These are phyloP conservation scores for Podila minutissima DNA, from an alignment of 192 early-diverging fungal species.

Conservation along the genomic window DNA sequence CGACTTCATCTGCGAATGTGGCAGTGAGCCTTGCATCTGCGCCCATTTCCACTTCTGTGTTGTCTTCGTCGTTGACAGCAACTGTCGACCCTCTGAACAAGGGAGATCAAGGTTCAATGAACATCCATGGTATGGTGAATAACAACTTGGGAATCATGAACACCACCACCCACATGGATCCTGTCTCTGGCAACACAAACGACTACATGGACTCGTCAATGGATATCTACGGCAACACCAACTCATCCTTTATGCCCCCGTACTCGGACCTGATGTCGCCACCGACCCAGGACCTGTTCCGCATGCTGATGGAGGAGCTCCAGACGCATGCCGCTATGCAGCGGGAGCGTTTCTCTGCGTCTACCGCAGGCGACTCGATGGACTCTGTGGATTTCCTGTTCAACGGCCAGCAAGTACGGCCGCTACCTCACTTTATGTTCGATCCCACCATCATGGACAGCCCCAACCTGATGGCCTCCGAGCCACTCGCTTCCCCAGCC, in stretches of 20 bases:
- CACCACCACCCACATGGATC: conserved; percentile 3
- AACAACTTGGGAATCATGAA: conserved; percentile 12
- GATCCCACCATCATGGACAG: conserved; percentile 13
- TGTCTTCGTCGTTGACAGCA: not conserved
- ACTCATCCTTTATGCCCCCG: conserved; percentile 6
- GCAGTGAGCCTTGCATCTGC: not conserved
- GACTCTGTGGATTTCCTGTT: conserved; percentile 43
- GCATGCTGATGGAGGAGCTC: conserved; percentile 40
- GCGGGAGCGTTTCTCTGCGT: conserved; percentile 39
- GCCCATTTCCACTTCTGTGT: not conserved
- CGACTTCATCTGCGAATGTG: not conserved
- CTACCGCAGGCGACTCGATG: conserved; percentile 27
- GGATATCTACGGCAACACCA: conserved; percentile 30
- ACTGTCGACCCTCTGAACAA: not conserved
- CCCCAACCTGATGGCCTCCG: conserved; percentile 21
- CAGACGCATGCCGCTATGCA: conserved; percentile 31
- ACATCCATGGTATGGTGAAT: not conserved
- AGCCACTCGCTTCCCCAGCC: conserved; percentile 5
- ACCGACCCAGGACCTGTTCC: conserved; percentile 42
- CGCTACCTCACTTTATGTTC: conserved; percentile 11
- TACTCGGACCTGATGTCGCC: conserved; percentile 11
- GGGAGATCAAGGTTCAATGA: not conserved
- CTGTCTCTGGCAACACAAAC: not conserved
- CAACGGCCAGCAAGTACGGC: conserved; percentile 23
- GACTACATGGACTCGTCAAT: conserved; percentile 33